phyloP scores from a whole-genome alignment of 1,284 basidiomycete genomes.

The Leccinum griseonigrum region DNA sequence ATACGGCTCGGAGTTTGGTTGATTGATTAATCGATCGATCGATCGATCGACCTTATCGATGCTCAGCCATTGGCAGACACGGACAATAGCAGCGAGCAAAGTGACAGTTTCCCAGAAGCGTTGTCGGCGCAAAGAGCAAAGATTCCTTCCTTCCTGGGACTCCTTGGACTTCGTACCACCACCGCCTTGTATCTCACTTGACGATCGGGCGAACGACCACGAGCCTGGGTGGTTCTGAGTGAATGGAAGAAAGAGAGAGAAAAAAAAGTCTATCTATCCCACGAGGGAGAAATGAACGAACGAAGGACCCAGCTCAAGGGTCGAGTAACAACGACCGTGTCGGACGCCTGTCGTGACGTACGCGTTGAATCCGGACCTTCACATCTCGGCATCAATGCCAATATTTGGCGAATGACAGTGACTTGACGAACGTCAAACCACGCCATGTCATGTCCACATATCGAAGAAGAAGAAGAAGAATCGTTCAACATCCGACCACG shows the following conservation, averaged over 20 bases:
- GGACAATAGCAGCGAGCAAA: background rate
- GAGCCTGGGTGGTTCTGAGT: background rate
- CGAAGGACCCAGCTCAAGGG: background rate
- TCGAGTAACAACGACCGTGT: background rate
- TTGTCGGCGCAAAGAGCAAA: background rate
- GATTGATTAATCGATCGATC: background rate
- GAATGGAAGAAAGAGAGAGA: background rate
- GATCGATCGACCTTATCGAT: background rate
- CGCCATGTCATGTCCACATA: background rate
- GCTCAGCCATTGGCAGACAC: background rate
- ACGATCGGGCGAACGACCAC: background rate
- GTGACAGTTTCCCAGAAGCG: background rate
- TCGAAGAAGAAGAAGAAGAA: background rate
- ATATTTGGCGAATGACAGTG: background rate
- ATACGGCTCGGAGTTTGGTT: background rate
- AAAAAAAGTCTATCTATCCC: background rate
- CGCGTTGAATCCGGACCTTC: background rate
- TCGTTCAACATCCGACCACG: background rate
- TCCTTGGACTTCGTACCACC: background rate
- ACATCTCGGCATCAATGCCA: background rate
- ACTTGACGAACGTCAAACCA: background rate
- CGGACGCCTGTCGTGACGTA: background rate
- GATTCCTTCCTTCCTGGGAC: background rate
- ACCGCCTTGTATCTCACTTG: background rate
- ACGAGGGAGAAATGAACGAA: background rate